These are phyloP conservation scores for Patellaria atrata DNA, from an alignment of 495 filamentous ascomycete species.

Conservation along the genomic window DNA sequence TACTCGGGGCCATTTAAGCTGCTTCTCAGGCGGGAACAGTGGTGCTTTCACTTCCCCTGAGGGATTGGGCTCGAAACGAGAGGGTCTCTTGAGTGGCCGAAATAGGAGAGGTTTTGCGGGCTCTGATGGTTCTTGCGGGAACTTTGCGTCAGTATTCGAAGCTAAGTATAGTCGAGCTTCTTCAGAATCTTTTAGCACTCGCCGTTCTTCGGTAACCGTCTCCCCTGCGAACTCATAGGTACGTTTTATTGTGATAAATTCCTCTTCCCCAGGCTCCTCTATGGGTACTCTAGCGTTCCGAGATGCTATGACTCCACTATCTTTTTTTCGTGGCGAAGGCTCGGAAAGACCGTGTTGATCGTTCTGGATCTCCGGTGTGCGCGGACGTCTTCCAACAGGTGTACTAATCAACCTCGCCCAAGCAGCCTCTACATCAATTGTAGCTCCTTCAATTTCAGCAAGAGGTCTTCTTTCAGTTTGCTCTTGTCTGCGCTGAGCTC, in stretches of 20 bases:
- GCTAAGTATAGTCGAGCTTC: slow-evolving; percentile 63
- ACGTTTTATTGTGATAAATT: slow-evolving; percentile 69
- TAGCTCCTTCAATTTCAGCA: slow-evolving; percentile 50
- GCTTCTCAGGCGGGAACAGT: slow-evolving; percentile 22
- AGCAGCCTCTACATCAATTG: slow-evolving; percentile 76
- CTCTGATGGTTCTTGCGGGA: slow-evolving; percentile 16
- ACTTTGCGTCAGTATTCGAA: slow-evolving; percentile 23
- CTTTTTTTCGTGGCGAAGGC: too few relatives aligned
- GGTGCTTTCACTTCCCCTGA: slow-evolving; percentile 27
- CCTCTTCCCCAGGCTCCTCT: slow-evolving; percentile 17
- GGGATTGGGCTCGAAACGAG: slow-evolving; percentile 64
- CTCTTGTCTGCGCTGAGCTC: slow-evolving; percentile 33
- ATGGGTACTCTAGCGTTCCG: slow-evolving; percentile 1
- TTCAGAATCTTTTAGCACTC: slow-evolving; percentile 61
- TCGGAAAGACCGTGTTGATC: too few relatives aligned
- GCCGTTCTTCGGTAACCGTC: slow-evolving; percentile 66
- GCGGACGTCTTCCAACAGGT: slow-evolving; percentile 12
- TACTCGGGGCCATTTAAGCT: slow-evolving; percentile 28
- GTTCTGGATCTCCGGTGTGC: too few relatives aligned
- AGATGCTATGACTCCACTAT: slow-evolving; percentile 2
- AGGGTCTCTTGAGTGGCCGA: slow-evolving; percentile 57
- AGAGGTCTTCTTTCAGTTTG: slow-evolving; percentile 46
- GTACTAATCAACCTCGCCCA: slow-evolving; percentile 60
- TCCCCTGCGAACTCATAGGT: slow-evolving; percentile 88
- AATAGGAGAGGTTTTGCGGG: slow-evolving; percentile 30